Evolutionary conservation across 2,329 filamentous ascomycete genomes (phyloP), one percentile per base, ranked within the genome.

Genomic region (Sclerotinia spermophila): DNA sequence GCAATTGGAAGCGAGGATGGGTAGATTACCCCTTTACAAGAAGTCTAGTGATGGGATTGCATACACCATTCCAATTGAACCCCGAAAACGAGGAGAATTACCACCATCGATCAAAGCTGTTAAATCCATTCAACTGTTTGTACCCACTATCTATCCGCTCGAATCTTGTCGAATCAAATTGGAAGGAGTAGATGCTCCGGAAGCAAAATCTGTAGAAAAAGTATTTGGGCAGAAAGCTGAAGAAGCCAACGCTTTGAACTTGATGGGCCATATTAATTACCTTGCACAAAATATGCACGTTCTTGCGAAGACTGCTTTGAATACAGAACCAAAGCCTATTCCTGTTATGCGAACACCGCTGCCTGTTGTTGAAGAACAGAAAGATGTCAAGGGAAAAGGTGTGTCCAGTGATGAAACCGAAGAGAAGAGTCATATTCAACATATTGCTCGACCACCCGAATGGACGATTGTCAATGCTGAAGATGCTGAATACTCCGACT

Each of bases 261-360:
- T 96, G 69, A 91, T 91, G 81, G 90, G 87, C 71, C 90, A 92
- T 75, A 80, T 95, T 75, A 95, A 95, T 78, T 92, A 90, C 76
- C 81, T 95, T 11, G 84, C 88, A 2, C 88, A 91, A 78, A 92
- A 92, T 75, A 85, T 94, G 73, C 88, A 92, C 76, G 80, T 82
- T 3, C 82, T 95, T 76, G 89, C 88, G 21, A 90, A 86, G 76
- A 85, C 88, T 65, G 82, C 81, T 3, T 74, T 83, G 51, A 73
- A 76, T 69, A 64, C 69, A 42, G 68, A 73, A 69, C 24, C 73
- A 35, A 67, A 72, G n/a, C 67, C 53, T 48, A 24, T 69, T n/a
- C 53, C 72, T 51, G 67, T 71, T 42, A n/a, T 53, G 30, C 33
- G 51, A 53, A 40, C 45, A 53, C n/a, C 62, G 6, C n/a, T 33